Evolutionary conservation across 345 rosid species (phyloP), one percentile per base, ranked within the genome.

Genomic region (Anastatica hierochuntica): DNA sequence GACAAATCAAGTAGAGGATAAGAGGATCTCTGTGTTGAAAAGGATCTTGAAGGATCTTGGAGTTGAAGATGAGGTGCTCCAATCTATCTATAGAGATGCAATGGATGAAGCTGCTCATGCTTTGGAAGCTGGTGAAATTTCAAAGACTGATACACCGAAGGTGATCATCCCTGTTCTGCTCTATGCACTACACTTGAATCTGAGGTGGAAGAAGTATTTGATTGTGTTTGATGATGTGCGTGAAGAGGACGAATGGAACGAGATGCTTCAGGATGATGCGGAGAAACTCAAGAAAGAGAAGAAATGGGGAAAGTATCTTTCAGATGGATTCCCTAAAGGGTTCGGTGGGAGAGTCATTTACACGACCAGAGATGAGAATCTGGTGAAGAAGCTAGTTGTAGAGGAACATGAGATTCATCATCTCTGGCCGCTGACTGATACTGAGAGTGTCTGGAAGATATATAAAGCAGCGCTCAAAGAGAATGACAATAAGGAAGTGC

Each of bases 261-360:
- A 38, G 4, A 9, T 42, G 11, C 48, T 78, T n/a, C 17, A 14
- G 18, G 17, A 13, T 13, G 17, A 14, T 4, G 17, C 13, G 41
- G 5, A 8, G 11, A 20, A 49, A 15, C 36, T 63, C 10, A 38
- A 44, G 1, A n/a, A n/a, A n/a, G 14, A 20, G 1, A 53, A n/a
- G 21, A 51, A 45, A 7, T 72, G 71, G 73, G 60, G 66, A 8
- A 23, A 41, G 2, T 35, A 45, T 38, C 77, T 77, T 12, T 64
- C 63, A 1, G 66, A 65, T 13, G 79, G 72, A 18, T 62, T 80
- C 58, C 86, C 86, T 1, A 77, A 73, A 61, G 76, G 74, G 10
- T 43, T 51, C 35, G 83, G 77, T 1, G 79, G 80, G 17, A 68
- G 72, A 38, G 76, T 75, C 6, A 56, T 77, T 10, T 56, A 73